Evolutionary conservation across 768 basidiomycete genomes (phyloP).

Genomic region (Crucibulum laeve): DNA sequence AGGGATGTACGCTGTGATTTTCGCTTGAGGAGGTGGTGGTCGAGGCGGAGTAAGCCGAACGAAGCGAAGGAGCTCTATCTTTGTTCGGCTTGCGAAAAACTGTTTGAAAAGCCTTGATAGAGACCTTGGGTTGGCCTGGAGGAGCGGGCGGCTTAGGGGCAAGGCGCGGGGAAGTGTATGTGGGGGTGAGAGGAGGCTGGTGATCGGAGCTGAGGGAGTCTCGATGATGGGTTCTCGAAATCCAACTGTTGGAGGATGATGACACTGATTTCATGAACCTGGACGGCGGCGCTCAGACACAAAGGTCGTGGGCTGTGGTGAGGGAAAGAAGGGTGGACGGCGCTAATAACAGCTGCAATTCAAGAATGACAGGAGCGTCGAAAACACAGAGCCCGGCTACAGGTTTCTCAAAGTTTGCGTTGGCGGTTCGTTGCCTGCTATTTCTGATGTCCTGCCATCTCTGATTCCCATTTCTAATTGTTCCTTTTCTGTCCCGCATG

Average conservation of each 20-base stretch:
- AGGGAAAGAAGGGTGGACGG: not conserved
- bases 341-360: not conserved
- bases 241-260: slow-evolving; percentile 28
- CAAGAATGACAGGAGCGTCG: too few species aligned
- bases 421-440: too few species aligned
- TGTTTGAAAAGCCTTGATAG: slow-evolving; percentile 42
- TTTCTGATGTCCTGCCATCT: not conserved
- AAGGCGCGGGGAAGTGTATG: slow-evolving; percentile 34
- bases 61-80: slow-evolving; percentile 41
- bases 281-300: not conserved
- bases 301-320: not conserved
- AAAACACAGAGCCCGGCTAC: too few species aligned
- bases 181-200: slow-evolving; percentile 39
- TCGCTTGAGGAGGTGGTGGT: slow-evolving; percentile 35
- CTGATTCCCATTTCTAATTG: not conserved
- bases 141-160: slow-evolving; percentile 30
- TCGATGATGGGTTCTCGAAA: slow-evolving; percentile 32
- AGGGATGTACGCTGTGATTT: slow-evolving; percentile 42
- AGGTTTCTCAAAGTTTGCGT: too few species aligned
- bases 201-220: slow-evolving; percentile 26
- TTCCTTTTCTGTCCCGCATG: slow-evolving; percentile 4
- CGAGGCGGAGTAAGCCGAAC: slow-evolving; percentile 46
- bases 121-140: slow-evolving; percentile 15
- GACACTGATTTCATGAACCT: slow-evolving; percentile 36
- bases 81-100: slow-evolving; percentile 48